A percentile compares a stretch with the other conserved stretches of the same genome.
phyloP scores from a whole-genome alignment of 2,329 filamentous ascomycete species.

The Zarea fungicola region DNA sequence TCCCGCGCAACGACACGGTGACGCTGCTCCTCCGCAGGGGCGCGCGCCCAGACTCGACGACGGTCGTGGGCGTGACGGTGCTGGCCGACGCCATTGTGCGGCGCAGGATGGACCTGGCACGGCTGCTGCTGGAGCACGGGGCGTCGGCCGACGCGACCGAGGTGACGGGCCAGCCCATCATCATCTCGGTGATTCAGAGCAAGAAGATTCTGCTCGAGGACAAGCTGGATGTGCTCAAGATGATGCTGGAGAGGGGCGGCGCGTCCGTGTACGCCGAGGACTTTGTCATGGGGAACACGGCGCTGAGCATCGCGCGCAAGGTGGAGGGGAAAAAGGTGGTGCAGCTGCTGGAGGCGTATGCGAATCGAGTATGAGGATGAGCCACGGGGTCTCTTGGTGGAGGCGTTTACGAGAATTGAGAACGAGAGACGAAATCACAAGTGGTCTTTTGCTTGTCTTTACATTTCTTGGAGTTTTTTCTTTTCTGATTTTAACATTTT shows the following conservation, averaged over 20 bases:
- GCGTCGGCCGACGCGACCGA: constrained; percentile 29
- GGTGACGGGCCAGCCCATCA: constrained; percentile 25
- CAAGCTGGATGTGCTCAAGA: constrained; percentile 22
- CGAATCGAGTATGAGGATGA: not conserved
- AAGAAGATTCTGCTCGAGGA: constrained; percentile 20
- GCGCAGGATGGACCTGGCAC: constrained; percentile 26
- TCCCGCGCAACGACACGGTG: constrained; percentile 24
- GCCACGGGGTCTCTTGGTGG: too few species aligned
- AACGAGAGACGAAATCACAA: too few species aligned
- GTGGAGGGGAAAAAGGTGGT: not conserved
- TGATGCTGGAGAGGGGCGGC: constrained; percentile 29
- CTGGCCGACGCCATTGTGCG: constrained; percentile 29
- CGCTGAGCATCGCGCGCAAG: constrained; percentile 16
- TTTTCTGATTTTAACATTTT: too few species aligned
- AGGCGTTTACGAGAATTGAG: too few species aligned
- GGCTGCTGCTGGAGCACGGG: constrained; percentile 28
- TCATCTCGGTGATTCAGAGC: constrained; percentile 27
- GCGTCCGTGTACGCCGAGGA: constrained; percentile 27
- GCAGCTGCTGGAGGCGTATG: not conserved
- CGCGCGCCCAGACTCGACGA: constrained; percentile 26
- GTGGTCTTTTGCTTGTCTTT: too few species aligned
- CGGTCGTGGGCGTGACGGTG: constrained; percentile 27
- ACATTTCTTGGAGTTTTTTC: too few species aligned
- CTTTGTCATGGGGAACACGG: constrained; percentile 17
- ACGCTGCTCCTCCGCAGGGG: constrained; percentile 30